Evolutionary conservation across 2,329 filamentous ascomycete genomes (phyloP).

Genomic region (Ambrosiella beaveri): DNA sequence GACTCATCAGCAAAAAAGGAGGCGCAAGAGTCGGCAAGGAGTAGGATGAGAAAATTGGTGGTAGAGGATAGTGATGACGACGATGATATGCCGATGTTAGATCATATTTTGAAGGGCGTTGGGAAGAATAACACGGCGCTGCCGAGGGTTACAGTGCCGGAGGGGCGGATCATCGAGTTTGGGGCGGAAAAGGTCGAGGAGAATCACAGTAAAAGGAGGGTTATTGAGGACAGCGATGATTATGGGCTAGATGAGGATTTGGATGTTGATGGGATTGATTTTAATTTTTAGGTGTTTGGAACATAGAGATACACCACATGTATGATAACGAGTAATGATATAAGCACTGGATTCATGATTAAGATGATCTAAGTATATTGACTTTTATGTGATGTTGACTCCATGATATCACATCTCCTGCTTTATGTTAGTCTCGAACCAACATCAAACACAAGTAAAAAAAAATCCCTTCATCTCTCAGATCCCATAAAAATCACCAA

Average conservation of each 20-base stretch:
- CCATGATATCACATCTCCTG: no score
- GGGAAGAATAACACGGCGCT: not conserved
- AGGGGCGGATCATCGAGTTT: not conserved
- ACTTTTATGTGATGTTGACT: no score
- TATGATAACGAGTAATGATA: no score
- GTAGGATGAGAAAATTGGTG: no score
- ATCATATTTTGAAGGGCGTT: not conserved
- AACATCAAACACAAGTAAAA: no score
- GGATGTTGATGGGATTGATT: slow-evolving; percentile 6
- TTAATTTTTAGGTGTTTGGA: slow-evolving; percentile 1
- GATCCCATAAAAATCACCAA: no score
- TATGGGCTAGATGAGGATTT: slow-evolving; percentile 9
- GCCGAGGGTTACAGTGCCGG: not conserved
- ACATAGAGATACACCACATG: no score
- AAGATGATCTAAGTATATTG: no score
- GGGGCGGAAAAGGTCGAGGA: no score
- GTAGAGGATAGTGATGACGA: not conserved
- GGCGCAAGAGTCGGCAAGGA: not conserved
- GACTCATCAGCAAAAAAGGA: not conserved
- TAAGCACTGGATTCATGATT: no score
- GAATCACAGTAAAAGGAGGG: not conserved
- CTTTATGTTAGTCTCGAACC: no score
- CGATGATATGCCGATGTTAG: slow-evolving; percentile 1
- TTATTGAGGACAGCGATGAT: slow-evolving; percentile 7
- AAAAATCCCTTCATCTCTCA: no score